Conservation (phyloP, 305 asterid genomes). For the Fraxinus velutina region DNA sequence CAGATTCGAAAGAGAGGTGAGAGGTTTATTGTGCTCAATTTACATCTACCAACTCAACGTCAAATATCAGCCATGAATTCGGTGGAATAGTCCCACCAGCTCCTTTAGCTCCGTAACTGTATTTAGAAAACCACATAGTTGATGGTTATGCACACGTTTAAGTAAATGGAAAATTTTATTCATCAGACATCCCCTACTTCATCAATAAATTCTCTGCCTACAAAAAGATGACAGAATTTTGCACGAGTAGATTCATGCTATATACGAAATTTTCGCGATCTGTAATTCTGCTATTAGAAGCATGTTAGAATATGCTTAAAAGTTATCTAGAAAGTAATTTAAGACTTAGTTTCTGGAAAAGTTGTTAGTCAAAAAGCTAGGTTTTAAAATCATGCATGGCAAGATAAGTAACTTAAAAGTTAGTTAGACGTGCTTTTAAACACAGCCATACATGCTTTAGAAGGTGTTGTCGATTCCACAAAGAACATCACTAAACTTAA, state of each 20-base stretch:
- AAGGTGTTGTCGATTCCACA: not conserved
- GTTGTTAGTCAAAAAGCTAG: not conserved
- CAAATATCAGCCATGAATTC: conserved; percentile 79
- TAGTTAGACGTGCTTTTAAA: not conserved
- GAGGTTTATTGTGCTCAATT: conserved; percentile 28
- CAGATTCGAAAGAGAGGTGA: not conserved
- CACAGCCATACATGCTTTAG: not conserved
- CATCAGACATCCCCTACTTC: not conserved
- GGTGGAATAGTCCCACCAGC: conserved; percentile 60
- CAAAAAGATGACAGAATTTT: not conserved
- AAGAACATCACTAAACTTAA: not conserved
- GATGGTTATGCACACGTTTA: not conserved
- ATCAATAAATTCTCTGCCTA: not conserved
- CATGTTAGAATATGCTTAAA: not conserved
- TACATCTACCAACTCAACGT: conserved; percentile 77
- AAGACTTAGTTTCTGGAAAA: not conserved
- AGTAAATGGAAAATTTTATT: not conserved
- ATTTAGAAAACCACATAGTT: conserved; percentile 5
- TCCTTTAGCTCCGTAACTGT: conserved; percentile 78
- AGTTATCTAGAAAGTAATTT: not conserved
- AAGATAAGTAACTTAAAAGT: not conserved
- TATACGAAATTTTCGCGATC: not conserved
- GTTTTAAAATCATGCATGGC: not conserved
- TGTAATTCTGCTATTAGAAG: not conserved
- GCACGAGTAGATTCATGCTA: not conserved